A percentile compares a stretch with the other conserved stretches of the same genome.
Evolutionary conservation across 2,329 filamentous ascomycete genomes (phyloP).

Genomic region (Clonostachys rhizophaga): DNA sequence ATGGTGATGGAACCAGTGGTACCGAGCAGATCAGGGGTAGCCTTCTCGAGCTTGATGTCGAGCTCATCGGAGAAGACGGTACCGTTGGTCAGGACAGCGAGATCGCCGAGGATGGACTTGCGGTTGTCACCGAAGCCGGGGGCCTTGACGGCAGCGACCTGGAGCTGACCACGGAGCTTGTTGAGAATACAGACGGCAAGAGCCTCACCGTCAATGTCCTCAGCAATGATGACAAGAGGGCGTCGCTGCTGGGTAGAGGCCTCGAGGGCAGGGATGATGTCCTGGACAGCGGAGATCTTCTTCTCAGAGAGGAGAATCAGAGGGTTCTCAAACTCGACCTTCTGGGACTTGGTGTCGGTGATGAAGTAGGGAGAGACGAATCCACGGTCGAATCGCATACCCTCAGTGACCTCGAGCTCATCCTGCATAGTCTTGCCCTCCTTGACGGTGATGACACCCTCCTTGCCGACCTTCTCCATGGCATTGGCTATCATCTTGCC

Average conservation of each 20-base stretch:
- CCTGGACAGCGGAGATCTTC: conserved; percentile 99
- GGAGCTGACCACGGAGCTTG: conserved; percentile 99
- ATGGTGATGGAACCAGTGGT: conserved; percentile 98
- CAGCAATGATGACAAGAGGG: conserved; percentile 95
- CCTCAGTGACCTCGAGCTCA: conserved; percentile 98
- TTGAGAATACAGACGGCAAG: conserved; percentile 98
- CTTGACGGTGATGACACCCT: conserved; percentile 99
- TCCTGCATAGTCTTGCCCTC: conserved; percentile 98
- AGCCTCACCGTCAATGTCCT: conserved; percentile 98
- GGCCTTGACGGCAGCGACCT: conserved; percentile 97
- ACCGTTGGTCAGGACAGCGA: conserved; percentile 92
- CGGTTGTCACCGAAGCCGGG: conserved; percentile 99
- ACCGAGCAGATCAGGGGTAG: conserved; percentile 90
- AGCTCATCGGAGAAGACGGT: conserved; percentile 98
- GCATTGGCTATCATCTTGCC: conserved; percentile 94
- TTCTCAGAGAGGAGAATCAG: conserved; percentile 98
- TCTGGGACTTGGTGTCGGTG: conserved; percentile 96
- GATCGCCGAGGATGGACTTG: conserved; percentile 97
- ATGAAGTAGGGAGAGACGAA: conserved; percentile 99
- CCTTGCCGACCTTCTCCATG: conserved; percentile 99
- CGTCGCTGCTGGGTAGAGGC: conserved; percentile 93
- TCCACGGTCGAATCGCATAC: conserved; percentile 99
- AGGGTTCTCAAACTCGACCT: conserved; percentile 99
- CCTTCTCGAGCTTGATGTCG: conserved; percentile 98
- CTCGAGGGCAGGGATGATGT: conserved; percentile 97